Evolutionary conservation across 345 rosid genomes (phyloP).

Genomic region (Passiflora organensis): DNA sequence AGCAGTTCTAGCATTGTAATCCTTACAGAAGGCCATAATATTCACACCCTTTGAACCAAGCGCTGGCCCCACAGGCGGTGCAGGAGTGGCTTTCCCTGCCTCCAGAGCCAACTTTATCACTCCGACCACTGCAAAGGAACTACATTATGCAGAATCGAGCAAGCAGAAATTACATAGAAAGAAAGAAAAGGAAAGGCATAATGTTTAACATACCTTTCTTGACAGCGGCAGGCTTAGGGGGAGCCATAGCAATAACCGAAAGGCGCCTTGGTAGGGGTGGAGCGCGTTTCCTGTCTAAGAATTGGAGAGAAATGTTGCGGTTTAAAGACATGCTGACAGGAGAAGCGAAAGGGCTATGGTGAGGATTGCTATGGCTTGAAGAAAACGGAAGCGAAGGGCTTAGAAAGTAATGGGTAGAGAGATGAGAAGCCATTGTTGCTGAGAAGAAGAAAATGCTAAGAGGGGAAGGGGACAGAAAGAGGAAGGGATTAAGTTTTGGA

Average conservation of each 20-base stretch:
- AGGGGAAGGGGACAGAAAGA: neutral
- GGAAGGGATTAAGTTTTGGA: constrained; percentile 23
- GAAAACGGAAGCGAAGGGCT: constrained; percentile 2
- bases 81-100: constrained; percentile 68
- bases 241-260: constrained; percentile 90
- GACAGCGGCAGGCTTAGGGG: constrained; percentile 80
- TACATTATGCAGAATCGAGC: neutral
- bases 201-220: constrained; percentile 55
- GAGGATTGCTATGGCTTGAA: constrained; percentile 31
- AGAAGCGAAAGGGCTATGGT: constrained; percentile 34
- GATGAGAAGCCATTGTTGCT: neutral
- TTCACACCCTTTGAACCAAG: constrained; percentile 79
- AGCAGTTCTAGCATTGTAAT: constrained; percentile 90
- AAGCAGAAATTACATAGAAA: neutral
- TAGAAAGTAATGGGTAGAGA: constrained; percentile 1
- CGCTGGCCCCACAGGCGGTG: no score
- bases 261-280: constrained; percentile 49
- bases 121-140: constrained; percentile 49
- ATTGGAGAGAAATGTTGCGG: constrained; percentile 42
- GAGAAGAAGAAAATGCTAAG: neutral
- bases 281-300: constrained; percentile 36
- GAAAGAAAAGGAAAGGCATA: neutral
- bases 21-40: constrained; percentile 93
- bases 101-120: constrained; percentile 81
- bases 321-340: constrained; percentile 43